Evolutionary conservation across 2,329 filamentous ascomycete species (phyloP), one percentile per base, ranked within the genome.

Genomic region (Alternaria incomplexa): DNA sequence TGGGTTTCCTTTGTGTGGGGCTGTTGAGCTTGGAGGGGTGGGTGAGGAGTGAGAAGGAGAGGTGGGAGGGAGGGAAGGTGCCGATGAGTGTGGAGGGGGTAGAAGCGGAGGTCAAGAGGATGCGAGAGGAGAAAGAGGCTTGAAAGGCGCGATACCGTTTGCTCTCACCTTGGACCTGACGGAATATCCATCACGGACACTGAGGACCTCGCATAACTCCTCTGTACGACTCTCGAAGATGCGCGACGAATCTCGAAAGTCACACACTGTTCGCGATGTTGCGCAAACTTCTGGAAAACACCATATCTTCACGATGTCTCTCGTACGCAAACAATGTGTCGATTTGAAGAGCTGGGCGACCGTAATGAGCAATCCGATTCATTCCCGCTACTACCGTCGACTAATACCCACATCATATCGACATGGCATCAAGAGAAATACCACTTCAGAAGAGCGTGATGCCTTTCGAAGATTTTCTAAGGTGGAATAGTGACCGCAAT

Each of bases 1-100:
- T 99, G 36, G 96, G 96, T 0, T 98, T 98, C 71, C 81, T 98
- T 61, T 93, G 97, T 4, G 92, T 97, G 11, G 93, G 87, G 0
- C 88, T 97, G 86, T 84, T 89, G 65, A 97, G 94, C 73, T 83
- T 96, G 58, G 89, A 91, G 65, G 89, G 88, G 1, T 93, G 91
- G 81, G 88, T 89, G 57, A 81, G 80, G 63, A 84, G 84, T 45
- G 89, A 92, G 73, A 85, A 80, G 71, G 84, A 85, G 54, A 85
- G 85, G 54, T 86, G 88, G 82, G 72, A 77, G 2, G 73, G 74
- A 6, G 75, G 75, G 43, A 85, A 83, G 4, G 86, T 92, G 20
- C 86, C 87, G 75, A 75, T 92, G 66, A 88, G 84, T 17, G 83
- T 89, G 30, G 83, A 83, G 11, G 83, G 82, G 30, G 79, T 94